Base-by-base conservation (phyloP, 2,329 filamentous ascomycete species). In the Thelonectria rubi region DNA sequence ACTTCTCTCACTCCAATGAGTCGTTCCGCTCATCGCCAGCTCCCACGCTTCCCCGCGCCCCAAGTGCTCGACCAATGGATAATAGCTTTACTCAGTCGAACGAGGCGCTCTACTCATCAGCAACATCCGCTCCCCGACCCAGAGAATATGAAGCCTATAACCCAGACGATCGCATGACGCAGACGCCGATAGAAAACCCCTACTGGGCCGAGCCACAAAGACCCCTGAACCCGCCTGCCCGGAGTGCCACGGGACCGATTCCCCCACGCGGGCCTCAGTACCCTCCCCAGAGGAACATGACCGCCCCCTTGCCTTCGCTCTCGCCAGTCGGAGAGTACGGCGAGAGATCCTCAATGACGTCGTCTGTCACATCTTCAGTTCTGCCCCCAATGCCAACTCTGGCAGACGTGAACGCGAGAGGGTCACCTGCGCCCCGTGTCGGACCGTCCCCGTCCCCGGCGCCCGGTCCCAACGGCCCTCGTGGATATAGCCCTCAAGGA, bases 211-310 rank as follows among this genome's bases (percentile, higher is more conserved):
- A 66, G 14, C 61, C 69, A 40, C 58, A 68, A 26, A 70, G 72
- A 8, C 64, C 67, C 17, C 55, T 73, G 69, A 46, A 66, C 63
- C 65, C 62, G 21, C 69, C 77, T 1, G 58, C 68, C 55, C 76
- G 81, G 34, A 83, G 79, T 56, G 74, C 75, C 26, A 82, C 81
- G 14, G 76, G 76, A 1, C 76, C 77, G 4, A 65, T 77, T 14
- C 72, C 75, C 24, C 68, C 71, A 10, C 67, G 75, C 24, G 76
- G 72, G 37, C 74, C 73, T 40, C 76, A 73, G 12, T 74, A 76
- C 39, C 69, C 77, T 26, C 79, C 79, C 1, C 77, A 77, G 64
- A 76, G 82, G 52, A 82, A 79, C 57, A 77, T 83, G 77, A 83
- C 81, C 20, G 79, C 77, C 4, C 79, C 80, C 4, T 67, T 78